These are phyloP conservation scores for Yamagishiella unicocca DNA, from an alignment of 139 green algal genomes.

Conservation along the genomic window DNA sequence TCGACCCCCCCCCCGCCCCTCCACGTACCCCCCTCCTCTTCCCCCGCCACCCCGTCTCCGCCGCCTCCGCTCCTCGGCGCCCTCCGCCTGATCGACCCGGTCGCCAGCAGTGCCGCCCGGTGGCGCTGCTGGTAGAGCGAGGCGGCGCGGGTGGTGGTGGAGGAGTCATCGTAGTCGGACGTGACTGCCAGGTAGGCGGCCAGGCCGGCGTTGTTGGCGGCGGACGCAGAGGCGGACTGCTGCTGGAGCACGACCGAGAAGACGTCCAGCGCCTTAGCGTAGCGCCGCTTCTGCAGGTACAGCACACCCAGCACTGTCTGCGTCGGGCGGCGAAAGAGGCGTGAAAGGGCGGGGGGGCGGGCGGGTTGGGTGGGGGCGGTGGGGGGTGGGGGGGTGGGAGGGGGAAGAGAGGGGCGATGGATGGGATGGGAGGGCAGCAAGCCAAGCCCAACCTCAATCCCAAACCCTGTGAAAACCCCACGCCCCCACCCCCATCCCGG, in stretches of 20 bases:
- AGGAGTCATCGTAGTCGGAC: slow-evolving; percentile 32
- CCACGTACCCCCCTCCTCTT: not conserved
- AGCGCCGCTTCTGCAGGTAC: slow-evolving; percentile 39
- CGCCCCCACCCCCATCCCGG: too few species aligned
- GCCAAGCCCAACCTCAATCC: too few species aligned
- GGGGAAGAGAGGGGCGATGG: not conserved
- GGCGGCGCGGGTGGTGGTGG: slow-evolving; percentile 20
- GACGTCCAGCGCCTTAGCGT: slow-evolving; percentile 13
- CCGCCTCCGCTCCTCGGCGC: not conserved
- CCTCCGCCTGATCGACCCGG: not conserved
- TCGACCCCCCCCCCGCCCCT: not conserved
- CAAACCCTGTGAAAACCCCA: too few species aligned
- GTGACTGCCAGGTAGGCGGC: slow-evolving; percentile 33
- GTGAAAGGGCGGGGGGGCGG: not conserved
- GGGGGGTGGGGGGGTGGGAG: not conserved
- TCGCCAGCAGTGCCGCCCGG: not conserved
- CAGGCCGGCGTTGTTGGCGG: slow-evolving; percentile 38
- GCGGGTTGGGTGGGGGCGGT: not conserved
- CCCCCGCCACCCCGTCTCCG: too few species aligned
- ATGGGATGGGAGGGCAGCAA: not conserved
- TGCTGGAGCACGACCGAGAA: slow-evolving; percentile 32
- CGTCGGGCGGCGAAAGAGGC: not conserved
- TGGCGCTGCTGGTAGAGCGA: not conserved
- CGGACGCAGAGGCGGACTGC: slow-evolving; percentile 18
- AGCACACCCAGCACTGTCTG: slow-evolving; percentile 35